Evolutionary conservation across 805 yeast species (phyloP), one percentile per base, ranked within the genome.

Genomic region (Ogataea corticis): DNA sequence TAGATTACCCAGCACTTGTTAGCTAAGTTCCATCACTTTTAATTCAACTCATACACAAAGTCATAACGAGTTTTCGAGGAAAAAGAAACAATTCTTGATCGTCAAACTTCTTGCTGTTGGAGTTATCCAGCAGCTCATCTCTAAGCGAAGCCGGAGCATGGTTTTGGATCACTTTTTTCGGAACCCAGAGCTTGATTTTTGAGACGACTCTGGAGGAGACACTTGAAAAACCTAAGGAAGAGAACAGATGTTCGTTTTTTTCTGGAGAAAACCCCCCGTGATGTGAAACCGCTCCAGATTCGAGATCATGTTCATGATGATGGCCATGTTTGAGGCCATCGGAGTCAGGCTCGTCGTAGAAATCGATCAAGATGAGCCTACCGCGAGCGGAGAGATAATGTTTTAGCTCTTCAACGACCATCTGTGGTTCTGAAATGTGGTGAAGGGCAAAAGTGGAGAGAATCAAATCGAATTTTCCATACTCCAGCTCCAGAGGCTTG

Each of bases 361-460:
- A 69, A 45, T 72, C 77, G 17, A 67, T 42, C 11, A 71, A 60
- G 31, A 66, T 58, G 21, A 72, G 50, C 52, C 58, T 55, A 2
- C 76, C 77, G 3, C 63, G 64, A 0, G 61, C 59, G 13, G 50
- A 58, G 45, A 72, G 60, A 45, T 71, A 67, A 4, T 62, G 51
- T 7, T 62, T 58, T 46, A 72, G 52, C 45, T 59, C 61, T 46
- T 50, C 48, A 10, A 71, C 63, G 9, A 69, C 62, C 2, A 52
- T 54, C 15, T 56, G 54, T 40, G 66, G 62, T 38, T 66, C 57
- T 11, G 65, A 58, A 13, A 72, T 48, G 49, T 72, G 77, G 48
- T 72, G 76, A 48, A 63, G 71, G 1, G 73, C 55, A 16, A 69
- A 53, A 2, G 75, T 67, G 39, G 72, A 68, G 2, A 59, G 44